Evolutionary conservation across 2,329 filamentous ascomycete species (phyloP), one percentile per base, ranked within the genome.

Genomic region (Pyrenophora teres): DNA sequence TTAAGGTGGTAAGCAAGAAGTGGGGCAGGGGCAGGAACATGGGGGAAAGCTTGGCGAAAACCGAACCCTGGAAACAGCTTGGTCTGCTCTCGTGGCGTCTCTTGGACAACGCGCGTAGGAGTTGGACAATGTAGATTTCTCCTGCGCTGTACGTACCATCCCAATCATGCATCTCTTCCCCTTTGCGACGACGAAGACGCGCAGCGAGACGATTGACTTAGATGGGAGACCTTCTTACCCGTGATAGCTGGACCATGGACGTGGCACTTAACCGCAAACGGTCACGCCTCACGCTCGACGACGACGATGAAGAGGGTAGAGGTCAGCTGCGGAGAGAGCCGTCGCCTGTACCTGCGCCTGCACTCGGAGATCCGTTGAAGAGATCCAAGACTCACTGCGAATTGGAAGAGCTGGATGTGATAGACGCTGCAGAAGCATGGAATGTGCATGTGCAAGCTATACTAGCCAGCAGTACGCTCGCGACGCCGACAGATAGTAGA

Each of bases 301-400:
- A 58, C 16, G 67, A 71, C 18, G 68, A 71, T 10, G 67, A 63
- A 16, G 52, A 63, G 23, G 41, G 27, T 12, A 4, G 10, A 30
- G 10, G 44, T 6, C 53, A 60, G 35, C 52, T 46, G 31, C 50
- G 54, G 6, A 60, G 62, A 33, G 57, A 60, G 37, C 61, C 61
- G 19, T 65, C 65, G 30, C 63, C 62, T 19, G 64, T 64, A 30
- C 62, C 62, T 1, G 53, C 61, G 3, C 52, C 63, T 8, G 39
- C 56, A 4, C 38, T 57, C 16, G 60, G 58, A 45, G 66, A 71
- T 42, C 50, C 62, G 2, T 39, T 73, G 45, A 75, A 75, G 56
- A 62, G 65, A 31, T 69, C 69, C n/a, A 67, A 58, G 41, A 74
- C 70, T 2, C 63, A 70, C 41, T 65, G 65, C 43, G 72, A 74